Percentiles rank a stretch among this genome's conserved stretches.
Conservation (phyloP, 2,329 filamentous ascomycete species). For the Aureobasidium sp. region DNA sequence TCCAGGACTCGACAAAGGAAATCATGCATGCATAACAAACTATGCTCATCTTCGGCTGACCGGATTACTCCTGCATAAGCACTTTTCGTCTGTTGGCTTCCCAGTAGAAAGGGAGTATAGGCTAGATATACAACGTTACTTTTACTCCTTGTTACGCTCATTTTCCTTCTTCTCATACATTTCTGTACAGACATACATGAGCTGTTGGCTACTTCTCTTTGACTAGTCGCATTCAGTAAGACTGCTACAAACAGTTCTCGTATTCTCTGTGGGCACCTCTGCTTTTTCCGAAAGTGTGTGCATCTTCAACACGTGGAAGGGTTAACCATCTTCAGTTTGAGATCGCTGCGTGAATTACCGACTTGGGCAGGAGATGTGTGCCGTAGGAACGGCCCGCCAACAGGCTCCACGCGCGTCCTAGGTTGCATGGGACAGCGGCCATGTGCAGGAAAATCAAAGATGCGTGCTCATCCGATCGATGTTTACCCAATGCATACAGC, state of each 20-base stretch:
- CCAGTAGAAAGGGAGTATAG: not conserved
- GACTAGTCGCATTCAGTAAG: not conserved
- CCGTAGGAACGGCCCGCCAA: conserved; percentile 8
- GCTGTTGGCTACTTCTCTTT: not conserved
- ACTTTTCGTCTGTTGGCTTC: not conserved
- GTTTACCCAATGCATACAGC: not conserved
- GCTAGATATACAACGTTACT: not conserved
- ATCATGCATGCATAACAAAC: not conserved
- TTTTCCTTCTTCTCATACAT: not conserved
- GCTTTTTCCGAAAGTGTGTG: not conserved
- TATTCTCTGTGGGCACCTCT: not conserved
- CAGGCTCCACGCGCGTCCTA: not conserved
- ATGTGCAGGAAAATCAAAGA: not conserved
- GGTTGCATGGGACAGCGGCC: not conserved
- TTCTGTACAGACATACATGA: not conserved
- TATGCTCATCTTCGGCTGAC: not conserved
- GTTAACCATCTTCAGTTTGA: not conserved
- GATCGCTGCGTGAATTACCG: conserved; percentile 9
- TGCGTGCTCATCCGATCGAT: not conserved
- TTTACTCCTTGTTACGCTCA: not conserved
- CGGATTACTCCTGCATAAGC: not conserved
- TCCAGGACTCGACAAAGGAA: not conserved
- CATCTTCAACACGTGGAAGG: not conserved
- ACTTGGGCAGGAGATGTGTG: not conserved
- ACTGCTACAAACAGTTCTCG: not conserved